Conservation (phyloP, 441 rosid species). For the Gossypium armourianum region DNA sequence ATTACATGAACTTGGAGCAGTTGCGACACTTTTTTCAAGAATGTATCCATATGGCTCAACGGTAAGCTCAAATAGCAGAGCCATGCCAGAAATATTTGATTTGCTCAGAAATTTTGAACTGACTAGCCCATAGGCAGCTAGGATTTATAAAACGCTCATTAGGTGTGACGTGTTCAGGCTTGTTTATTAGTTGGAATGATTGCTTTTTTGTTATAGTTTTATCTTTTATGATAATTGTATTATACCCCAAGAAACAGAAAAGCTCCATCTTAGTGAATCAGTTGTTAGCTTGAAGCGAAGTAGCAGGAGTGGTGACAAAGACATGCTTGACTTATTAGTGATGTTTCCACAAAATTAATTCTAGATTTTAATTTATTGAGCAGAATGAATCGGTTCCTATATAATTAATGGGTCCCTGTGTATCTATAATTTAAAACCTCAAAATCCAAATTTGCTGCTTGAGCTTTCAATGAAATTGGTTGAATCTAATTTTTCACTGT, state of each 20-base stretch:
- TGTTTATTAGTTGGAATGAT: not conserved
- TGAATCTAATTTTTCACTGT: not conserved
- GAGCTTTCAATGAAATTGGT: not conserved
- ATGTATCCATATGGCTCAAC: not conserved
- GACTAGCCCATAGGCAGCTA: not conserved
- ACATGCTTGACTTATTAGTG: not conserved
- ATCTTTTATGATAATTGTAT: not conserved
- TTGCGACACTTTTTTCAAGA: not conserved
- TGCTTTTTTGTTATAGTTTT: not conserved
- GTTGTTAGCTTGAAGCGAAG: not conserved
- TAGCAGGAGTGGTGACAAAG: not conserved
- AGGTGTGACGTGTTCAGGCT: not conserved
- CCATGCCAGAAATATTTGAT: not conserved
- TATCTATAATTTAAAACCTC: constrained; percentile 6
- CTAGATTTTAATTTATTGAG: constrained; percentile 5
- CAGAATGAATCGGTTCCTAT: not conserved
- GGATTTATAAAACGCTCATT: not conserved
- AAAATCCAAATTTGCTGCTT: constrained; percentile 4
- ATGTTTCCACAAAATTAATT: constrained; percentile 4
- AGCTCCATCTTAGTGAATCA: not conserved
- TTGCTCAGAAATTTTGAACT: constrained; percentile 6
- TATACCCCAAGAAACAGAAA: not conserved
- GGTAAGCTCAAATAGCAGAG: constrained; percentile 7
- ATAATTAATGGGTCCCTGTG: not conserved
- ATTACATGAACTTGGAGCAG: not conserved